Base-by-base conservation (phyloP, 2,329 filamentous ascomycete genomes). In the Fusarium sulawesiense region DNA sequence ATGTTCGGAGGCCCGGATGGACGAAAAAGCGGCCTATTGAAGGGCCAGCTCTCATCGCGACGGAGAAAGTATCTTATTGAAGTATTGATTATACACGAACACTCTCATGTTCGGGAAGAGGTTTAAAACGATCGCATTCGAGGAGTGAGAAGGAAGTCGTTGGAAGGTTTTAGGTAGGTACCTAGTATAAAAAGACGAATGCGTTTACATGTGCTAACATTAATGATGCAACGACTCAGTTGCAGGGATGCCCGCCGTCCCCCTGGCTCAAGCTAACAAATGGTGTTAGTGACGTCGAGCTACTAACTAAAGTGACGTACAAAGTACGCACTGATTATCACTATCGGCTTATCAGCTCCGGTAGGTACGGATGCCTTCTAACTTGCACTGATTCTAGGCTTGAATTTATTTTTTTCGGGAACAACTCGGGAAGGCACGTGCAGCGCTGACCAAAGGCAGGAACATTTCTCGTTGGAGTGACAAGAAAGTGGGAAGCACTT, bases 41-140 rank as follows among this genome's bases (percentile, higher is more conserved):
- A 72, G 83, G 78, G 70, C 77, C 79, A 75, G 79, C 74, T 76
- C 82, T 85, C 85, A 87, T 87, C 68, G 79, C 81, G 80, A 69
- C 60, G 75, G 67, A 40, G 76, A 66, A 57, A 61, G 40, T 40
- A 30, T 42, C 51, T 55, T 29, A 21, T 49, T 56, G 61, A 56
- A 44, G 44, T 47, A 50, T 32, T 48, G 34, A 59, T 30, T 21
- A 40, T 56, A 64, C 27, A 49, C 29, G 54, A 56, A 46, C 49
- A 54, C 49, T 72, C n/a, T 73, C 73, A 75, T 75, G 63, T 67
- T 72, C 65, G 59, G 60, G 51, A 30, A 56, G 34, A 37, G 50
- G 41, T 47, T 30, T 8, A 29, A n/a, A 42, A 46, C 32, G 53
- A 70, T 64, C 62, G 55, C 63, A 70, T 73, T 41, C 49, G 40